Percentiles rank a stretch among this genome's conserved stretches.
These are phyloP conservation scores for Acacia pycnantha DNA, from an alignment of 331 rosid genomes.

Conservation along the genomic window DNA sequence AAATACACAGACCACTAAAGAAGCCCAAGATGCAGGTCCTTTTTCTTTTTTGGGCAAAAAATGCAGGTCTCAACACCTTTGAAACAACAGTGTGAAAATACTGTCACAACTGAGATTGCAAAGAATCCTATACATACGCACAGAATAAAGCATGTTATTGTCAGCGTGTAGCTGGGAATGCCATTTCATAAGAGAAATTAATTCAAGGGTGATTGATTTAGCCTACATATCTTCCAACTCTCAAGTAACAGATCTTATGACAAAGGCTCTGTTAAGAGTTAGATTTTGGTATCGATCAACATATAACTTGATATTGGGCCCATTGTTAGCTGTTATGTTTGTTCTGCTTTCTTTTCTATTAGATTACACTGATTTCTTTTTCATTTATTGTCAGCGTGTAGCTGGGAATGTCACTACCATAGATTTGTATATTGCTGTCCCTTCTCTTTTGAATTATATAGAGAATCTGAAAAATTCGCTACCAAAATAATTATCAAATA, in stretches of 20 bases:
- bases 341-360: not conserved
- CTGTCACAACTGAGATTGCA: not conserved
- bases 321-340: not conserved
- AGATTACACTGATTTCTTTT: not conserved
- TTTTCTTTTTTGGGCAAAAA: too few relatives aligned
- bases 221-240: not conserved
- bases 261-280: not conserved
- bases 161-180: too few relatives aligned
- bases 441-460: not conserved
- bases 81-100: too few relatives aligned
- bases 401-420: not conserved
- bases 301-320: not conserved
- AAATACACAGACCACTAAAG: too few relatives aligned
- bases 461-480: not conserved
- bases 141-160: not conserved
- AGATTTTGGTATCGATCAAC: not conserved
- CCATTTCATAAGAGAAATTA: not conserved
- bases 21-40: too few relatives aligned
- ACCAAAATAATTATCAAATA: conserved; percentile 9
- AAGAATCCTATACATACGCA: not conserved
- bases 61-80: too few relatives aligned
- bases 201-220: not conserved
- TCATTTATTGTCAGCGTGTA: not conserved
- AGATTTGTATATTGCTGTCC: not conserved
- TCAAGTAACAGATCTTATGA: not conserved